These are phyloP conservation scores for Malbranchea zuffiana DNA, from an alignment of 2,329 filamentous ascomycete genomes.

Conservation along the genomic window DNA sequence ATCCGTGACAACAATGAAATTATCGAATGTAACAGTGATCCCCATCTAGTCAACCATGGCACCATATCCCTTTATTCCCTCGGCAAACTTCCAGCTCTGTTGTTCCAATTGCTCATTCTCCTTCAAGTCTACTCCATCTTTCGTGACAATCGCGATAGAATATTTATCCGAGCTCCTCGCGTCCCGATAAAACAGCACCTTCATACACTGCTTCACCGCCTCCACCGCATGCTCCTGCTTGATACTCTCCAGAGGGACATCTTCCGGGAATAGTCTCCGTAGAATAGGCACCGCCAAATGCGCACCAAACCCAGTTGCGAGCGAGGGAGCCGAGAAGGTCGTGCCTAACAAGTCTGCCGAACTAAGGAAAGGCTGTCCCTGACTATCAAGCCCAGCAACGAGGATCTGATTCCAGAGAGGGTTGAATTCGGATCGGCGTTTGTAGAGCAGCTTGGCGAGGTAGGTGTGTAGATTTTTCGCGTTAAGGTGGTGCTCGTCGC, in stretches of 20 bases:
- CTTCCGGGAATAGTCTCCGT: constrained; percentile 71
- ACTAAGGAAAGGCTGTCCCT: constrained; percentile 75
- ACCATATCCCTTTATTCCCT: constrained; percentile 87
- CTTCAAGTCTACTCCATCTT: constrained; percentile 75
- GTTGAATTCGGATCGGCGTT: constrained; percentile 88
- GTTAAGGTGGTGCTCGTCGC: constrained; percentile 49
- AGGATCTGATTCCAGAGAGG: constrained; percentile 95
- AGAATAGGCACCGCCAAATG: constrained; percentile 90
- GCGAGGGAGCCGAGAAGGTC: constrained; percentile 73
- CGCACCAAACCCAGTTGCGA: constrained; percentile 88
- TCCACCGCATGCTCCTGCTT: constrained; percentile 67
- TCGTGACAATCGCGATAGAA: constrained; percentile 79
- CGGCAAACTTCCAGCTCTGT: constrained; percentile 97
- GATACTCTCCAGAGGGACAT: constrained; percentile 61
- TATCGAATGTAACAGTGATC: no score
- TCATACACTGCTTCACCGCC: constrained; percentile 87
- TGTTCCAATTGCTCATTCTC: constrained; percentile 80
- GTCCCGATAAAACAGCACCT: constrained; percentile 95
- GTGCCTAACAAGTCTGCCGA: constrained; percentile 86
- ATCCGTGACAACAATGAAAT: no score
- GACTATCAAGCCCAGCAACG: constrained; percentile 75
- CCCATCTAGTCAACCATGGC: constrained; percentile 64
- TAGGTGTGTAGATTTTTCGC: constrained; percentile 96
- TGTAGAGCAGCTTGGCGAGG: constrained; percentile 90
- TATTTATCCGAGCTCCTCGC: constrained; percentile 85